Evolutionary conservation across 139 green algal genomes (phyloP).

Genomic region (Axilococcus clingmanii): DNA sequence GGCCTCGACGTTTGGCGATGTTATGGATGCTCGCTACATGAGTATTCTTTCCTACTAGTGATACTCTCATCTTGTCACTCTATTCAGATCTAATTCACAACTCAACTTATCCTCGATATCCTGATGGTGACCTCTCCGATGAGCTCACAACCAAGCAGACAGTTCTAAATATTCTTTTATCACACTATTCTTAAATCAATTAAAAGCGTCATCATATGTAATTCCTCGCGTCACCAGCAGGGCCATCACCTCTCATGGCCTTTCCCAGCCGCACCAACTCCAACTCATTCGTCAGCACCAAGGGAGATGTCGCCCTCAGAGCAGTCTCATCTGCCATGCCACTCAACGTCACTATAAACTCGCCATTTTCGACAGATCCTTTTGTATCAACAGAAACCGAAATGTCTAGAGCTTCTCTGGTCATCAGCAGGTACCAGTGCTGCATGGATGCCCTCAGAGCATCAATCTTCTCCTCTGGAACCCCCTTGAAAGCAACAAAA

Average conservation of each 20-base stretch:
- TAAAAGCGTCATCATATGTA: too few species aligned
- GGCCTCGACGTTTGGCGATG: too few species aligned
- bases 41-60: too few species aligned
- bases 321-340: conserved; percentile 24
- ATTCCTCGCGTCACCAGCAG: too few species aligned
- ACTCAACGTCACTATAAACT: conserved; percentile 21
- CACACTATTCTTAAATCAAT: too few species aligned
- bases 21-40: too few species aligned
- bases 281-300: conserved; percentile 35
- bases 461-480: neutral
- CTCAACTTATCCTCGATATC: too few species aligned
- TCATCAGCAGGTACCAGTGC: conserved; percentile 33
- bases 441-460: conserved; percentile 2
- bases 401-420: conserved; percentile 42
- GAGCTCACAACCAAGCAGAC: too few species aligned
- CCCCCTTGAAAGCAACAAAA: conserved; percentile 36
- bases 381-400: conserved; percentile 36
- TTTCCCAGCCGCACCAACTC: conserved; percentile 29
- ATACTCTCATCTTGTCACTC: too few species aligned
- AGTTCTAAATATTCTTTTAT: too few species aligned
- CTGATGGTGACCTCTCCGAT: too few species aligned
- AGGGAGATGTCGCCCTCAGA: conserved; percentile 21
- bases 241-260: conserved; percentile 21
- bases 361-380: conserved; percentile 11
- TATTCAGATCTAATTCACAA: too few species aligned